Evolutionary conservation across 2,329 filamentous ascomycete species (phyloP), one percentile per base, ranked within the genome.

Genomic region (Sclerotiophoma versabilis): DNA sequence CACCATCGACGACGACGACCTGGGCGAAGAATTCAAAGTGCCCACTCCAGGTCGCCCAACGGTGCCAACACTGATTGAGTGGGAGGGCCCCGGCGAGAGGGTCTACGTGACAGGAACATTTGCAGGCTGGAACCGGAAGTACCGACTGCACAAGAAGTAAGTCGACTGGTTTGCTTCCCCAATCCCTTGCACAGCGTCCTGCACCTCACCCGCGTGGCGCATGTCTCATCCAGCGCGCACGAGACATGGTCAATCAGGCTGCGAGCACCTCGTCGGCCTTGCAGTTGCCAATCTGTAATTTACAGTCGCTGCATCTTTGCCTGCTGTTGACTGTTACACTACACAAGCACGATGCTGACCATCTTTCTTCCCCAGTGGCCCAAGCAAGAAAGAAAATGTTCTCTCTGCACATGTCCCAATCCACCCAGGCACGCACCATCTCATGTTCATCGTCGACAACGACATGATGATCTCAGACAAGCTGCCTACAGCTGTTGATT

Each of bases 41-140:
- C 74, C 78, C 17, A 62, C 62, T 2, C 51, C 51, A n/a, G 88
- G 91, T 67, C 84, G 88, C 58, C 89, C 90, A 32, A 90, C 90
- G 7, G 90, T 98, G 34, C 91, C 92, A 2, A 96, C 91, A 1
- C 80, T 84, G 53, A 86, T 99, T 54, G 90, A 96, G 76, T 99
- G 95, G 95, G 84, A 84, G 62, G 84, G 86, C 8, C 86, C 87
- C 46, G 93, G 91, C 54, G 90, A 96, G 53, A 96, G 93, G 76
- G 87, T 98, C 60, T 99, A 96, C 74, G 92, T 99, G 38, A 99
- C 95, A 0, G 93, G 93, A 62, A 98, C 95, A 17, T 97, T 98
- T 72, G 96, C 96, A 66, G 91, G 93, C 23, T 99, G 95, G 95
- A 92, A 96, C 77, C 89, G 90, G 74, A 98, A 98, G 78, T 96